Evolutionary conservation across 257 asterid genomes (phyloP), one percentile per base, ranked within the genome.

Genomic region (Fraxinus anomala): DNA sequence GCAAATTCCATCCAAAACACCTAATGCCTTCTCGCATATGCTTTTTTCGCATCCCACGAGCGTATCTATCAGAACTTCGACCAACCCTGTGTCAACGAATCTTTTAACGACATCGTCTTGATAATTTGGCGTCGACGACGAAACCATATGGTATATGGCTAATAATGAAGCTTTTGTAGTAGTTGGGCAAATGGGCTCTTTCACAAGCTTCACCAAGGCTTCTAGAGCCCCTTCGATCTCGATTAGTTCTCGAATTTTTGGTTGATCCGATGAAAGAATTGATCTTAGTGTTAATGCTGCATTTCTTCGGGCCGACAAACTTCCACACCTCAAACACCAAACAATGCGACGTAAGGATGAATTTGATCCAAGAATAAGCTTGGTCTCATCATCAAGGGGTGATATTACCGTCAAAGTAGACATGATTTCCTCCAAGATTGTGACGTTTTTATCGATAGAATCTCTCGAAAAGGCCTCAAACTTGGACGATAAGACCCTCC

Each of bases 21-120:
- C 92, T 31, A 90, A 77, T 24, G 87, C 91, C 73, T 84, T 88
- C 82, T 90, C 95, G 12, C 88, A 80, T 42, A 73, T 26, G 83
- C 95, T 83, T 74, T 75, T 81, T 1, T 90, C 91, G 1, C 86
- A 81, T 17, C 82, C 90, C 47, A 88, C 90, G 3, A 86, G 82
- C 40, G 81, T 73, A 13, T 90, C 91, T 0, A 87, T 14, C 3
- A 88, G 78, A 23, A 68, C 33, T 31, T 71, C 73, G 4, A 87
- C 79, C 19, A 90, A 11, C 36, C 93, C 91, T 85, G 75, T 78
- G 2, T 85, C 81, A 1, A 75, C 65, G 6, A 87, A 59, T 19
- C 72, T 79, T 69, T 72, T 14, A 6, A 72, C 69, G 39, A 68
- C 31, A n/a, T 66, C 73, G 65, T 75, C 54, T 77, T 54, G 26